Percentiles rank a stretch among this genome's conserved stretches.
Evolutionary conservation across 805 yeast species (phyloP).

Genomic region (Phaffomyces antillensis): DNA sequence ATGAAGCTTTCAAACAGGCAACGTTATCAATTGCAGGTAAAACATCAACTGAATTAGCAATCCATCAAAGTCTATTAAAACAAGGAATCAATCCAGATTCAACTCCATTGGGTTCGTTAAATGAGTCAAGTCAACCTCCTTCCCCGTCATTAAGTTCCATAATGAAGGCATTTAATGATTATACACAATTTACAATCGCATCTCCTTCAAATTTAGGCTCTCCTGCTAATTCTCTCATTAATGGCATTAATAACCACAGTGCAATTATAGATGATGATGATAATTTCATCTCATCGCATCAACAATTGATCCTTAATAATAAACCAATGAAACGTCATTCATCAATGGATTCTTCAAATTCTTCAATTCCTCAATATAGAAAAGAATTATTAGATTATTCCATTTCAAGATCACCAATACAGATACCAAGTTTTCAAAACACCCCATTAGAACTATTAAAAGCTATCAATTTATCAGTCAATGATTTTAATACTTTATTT

Average conservation of each 20-base stretch:
- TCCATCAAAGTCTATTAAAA: slow-evolving; percentile 13
- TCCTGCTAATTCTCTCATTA: not conserved
- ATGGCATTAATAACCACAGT: not conserved
- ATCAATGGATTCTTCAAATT: slow-evolving; percentile 14
- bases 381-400: slow-evolving; percentile 12
- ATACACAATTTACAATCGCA: slow-evolving; percentile 14
- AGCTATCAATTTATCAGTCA: slow-evolving; percentile 1
- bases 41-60: slow-evolving; percentile 41
- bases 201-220: slow-evolving; percentile 17
- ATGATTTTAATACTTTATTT: slow-evolving; percentile 19
- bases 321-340: slow-evolving; percentile 7
- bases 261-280: slow-evolving; percentile 9
- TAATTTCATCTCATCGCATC: not conserved
- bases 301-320: not conserved
- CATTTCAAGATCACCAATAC: slow-evolving; percentile 1
- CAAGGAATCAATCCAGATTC: slow-evolving; percentile 42
- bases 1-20: slow-evolving; percentile 48
- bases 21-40: slow-evolving; percentile 50
- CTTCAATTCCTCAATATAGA: slow-evolving; percentile 20
- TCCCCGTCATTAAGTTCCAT: slow-evolving; percentile 17
- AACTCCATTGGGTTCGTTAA: too few species aligned
- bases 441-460: not conserved
- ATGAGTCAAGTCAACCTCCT: not conserved
- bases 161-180: slow-evolving; percentile 21
- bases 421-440: not conserved